These are phyloP conservation scores for Fraxinus xanthoxyloides DNA, from an alignment of 305 asterid species.

Conservation along the genomic window DNA sequence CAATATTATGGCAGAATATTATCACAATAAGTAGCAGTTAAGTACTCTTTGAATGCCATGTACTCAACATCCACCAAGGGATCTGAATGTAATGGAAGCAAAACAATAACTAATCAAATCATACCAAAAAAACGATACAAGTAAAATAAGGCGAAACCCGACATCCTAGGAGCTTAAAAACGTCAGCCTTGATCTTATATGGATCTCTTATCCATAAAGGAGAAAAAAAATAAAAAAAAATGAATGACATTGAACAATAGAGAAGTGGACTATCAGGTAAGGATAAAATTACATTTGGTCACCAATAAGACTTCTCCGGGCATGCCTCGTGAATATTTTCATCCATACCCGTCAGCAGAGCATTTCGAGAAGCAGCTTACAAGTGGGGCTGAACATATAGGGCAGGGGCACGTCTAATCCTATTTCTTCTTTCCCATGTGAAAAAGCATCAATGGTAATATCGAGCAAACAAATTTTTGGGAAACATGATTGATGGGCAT, in stretches of 20 bases:
- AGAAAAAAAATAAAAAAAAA: not conserved
- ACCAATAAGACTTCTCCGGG: not conserved
- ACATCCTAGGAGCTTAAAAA: not conserved
- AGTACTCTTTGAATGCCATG: not conserved
- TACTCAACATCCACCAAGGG: not conserved
- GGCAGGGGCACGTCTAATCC: not conserved
- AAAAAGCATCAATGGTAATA: not conserved
- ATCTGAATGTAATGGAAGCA: not conserved
- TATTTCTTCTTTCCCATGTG: not conserved
- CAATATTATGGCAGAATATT: not conserved
- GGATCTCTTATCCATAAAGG: not conserved
- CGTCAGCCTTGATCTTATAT: not conserved
- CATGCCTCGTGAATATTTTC: not conserved
- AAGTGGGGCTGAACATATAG: not conserved
- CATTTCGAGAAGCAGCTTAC: not conserved
- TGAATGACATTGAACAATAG: not conserved
- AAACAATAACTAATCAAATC: not conserved
- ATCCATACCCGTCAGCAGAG: not conserved
- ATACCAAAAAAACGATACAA: not conserved
- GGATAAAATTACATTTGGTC: not conserved
- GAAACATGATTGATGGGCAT: not conserved
- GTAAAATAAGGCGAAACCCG: not conserved
- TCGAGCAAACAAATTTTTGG: not conserved
- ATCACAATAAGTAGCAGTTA: not conserved
- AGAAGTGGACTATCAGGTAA: not conserved